Conservation (phyloP, 2,329 filamentous ascomycete species). For the Cladorrhinum sp. region DNA sequence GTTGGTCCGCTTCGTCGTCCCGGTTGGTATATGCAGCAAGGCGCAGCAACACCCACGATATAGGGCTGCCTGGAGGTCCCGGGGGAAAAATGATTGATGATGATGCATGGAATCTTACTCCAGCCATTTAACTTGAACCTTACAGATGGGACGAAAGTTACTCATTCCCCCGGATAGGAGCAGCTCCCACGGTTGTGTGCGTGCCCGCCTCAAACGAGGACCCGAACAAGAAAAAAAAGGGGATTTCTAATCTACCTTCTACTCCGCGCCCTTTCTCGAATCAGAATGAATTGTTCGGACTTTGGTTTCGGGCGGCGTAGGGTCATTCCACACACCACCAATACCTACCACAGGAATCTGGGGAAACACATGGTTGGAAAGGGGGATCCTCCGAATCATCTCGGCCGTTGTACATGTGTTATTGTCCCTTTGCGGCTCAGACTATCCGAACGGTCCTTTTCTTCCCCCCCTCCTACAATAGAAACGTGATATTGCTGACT, state of each 20-base stretch:
- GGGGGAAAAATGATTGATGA: not conserved
- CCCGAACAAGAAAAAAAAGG: no score
- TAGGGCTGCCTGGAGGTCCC: not conserved
- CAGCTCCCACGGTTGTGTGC: not conserved
- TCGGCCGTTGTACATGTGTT: not conserved
- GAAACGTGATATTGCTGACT: not conserved
- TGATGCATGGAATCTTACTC: not conserved
- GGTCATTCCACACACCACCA: not conserved
- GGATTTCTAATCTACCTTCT: not conserved
- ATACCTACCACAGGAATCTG: not conserved
- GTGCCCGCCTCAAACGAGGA: no score
- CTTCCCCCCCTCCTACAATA: not conserved
- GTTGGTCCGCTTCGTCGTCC: not conserved
- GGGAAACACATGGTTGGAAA: not conserved
- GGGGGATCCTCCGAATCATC: not conserved
- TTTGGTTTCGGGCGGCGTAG: not conserved
- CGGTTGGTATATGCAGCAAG: not conserved
- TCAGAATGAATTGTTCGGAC: not conserved
- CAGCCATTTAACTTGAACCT: not conserved
- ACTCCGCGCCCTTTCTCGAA: not conserved
- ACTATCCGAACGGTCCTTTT: not conserved
- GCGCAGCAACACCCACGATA: not conserved
- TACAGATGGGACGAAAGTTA: not conserved
- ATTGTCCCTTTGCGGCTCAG: not conserved
- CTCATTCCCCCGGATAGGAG: not conserved